phyloP scores from a whole-genome alignment of 305 asterid genomes.

The Plantago rigida region DNA sequence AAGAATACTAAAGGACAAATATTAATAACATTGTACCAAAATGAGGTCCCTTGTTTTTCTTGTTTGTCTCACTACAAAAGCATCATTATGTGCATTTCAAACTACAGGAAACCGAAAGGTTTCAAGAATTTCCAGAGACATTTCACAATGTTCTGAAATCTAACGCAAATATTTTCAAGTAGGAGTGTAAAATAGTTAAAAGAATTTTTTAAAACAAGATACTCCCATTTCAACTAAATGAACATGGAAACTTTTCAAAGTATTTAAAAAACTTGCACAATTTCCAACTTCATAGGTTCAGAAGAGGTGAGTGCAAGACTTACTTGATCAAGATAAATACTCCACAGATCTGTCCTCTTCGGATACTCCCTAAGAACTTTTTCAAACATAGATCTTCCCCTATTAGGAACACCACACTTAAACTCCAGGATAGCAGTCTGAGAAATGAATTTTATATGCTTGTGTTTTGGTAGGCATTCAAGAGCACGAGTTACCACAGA shows the following conservation, averaged over 20 bases:
- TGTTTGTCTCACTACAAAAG: not conserved
- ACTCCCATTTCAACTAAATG: no score
- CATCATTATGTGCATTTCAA: no score
- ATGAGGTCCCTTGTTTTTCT: not conserved
- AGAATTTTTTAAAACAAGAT: no score
- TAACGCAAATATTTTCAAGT: no score
- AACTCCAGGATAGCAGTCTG: slow-evolving; percentile 82
- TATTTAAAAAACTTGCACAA: no score
- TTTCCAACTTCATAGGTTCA: no score
- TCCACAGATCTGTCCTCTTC: slow-evolving; percentile 91
- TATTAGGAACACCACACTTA: slow-evolving; percentile 76
- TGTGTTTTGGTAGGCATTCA: slow-evolving; percentile 60
- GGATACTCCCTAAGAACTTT: slow-evolving; percentile 84
- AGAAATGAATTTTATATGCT: slow-evolving; percentile 70
- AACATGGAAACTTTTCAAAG: no score
- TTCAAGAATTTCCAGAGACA: no score
- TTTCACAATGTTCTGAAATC: no score
- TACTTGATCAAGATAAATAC: slow-evolving; percentile 87
- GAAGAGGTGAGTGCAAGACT: not conserved
- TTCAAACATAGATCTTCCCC: slow-evolving; percentile 86
- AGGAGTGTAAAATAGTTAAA: no score
- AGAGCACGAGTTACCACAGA: slow-evolving; percentile 62
- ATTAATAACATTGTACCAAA: not conserved
- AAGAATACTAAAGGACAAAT: no score
- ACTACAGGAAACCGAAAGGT: no score